phyloP scores from a whole-genome alignment of 768 basidiomycete species.

The Punctularia strigosozonata region DNA sequence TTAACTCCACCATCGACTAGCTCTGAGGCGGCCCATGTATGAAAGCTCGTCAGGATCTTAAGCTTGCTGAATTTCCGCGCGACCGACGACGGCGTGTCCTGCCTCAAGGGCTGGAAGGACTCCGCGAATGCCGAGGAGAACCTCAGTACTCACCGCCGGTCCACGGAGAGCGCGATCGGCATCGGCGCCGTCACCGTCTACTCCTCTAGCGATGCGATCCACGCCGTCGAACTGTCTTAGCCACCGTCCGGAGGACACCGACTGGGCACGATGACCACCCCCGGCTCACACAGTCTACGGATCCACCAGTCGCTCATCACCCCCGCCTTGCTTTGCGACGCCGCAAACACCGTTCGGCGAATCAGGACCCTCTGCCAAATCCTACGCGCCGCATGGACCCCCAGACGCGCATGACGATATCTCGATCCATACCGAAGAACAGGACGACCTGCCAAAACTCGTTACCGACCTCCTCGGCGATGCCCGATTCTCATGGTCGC shows the following conservation, averaged over 20 bases:
- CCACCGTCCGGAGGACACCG: constrained; percentile 6
- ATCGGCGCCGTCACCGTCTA: no score
- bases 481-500: constrained; percentile 66
- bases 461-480: constrained; percentile 70
- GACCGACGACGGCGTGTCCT: constrained; percentile 61
- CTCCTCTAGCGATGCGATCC: constrained; percentile 15
- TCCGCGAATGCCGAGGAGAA: constrained; percentile 18
- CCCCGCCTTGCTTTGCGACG: constrained; percentile 51
- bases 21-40: constrained; percentile 47
- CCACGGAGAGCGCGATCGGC: constrained; percentile 2
- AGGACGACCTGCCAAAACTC: constrained; percentile 55
- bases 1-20: constrained; percentile 46
- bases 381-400: constrained; percentile 42
- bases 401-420: constrained; percentile 70
- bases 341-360: constrained; percentile 47
- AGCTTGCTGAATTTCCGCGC: constrained; percentile 34
- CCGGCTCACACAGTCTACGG: constrained; percentile 12
- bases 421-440: constrained; percentile 35
- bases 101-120: constrained; percentile 47
- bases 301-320: constrained; percentile 60
- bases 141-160: constrained; percentile 1
- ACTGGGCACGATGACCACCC: no score
- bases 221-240: constrained; percentile 11
- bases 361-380: constrained; percentile 69
- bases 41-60: constrained; percentile 40